Percentiles rank a stretch among this genome's conserved stretches.
phyloP scores from a whole-genome alignment of 306 rosid species.

The Astragalus glycyphyllos region DNA sequence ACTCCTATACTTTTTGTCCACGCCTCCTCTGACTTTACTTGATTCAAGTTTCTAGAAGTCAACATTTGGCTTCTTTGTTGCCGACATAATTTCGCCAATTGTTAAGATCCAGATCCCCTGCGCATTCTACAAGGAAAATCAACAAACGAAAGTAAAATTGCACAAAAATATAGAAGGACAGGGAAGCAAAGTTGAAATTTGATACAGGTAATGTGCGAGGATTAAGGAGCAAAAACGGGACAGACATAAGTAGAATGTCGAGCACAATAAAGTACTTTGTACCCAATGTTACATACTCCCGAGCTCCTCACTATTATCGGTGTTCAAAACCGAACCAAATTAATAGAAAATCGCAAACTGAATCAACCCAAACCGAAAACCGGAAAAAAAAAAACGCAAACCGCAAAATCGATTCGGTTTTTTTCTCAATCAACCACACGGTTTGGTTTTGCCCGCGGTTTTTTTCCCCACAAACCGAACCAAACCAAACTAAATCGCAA shows the following conservation, averaged over 20 bases:
- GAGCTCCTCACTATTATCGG: too few relatives aligned
- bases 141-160: constrained; percentile 23
- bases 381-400: too few relatives aligned
- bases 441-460: too few relatives aligned
- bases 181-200: constrained; percentile 5
- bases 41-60: constrained; percentile 18
- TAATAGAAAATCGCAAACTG: too few relatives aligned
- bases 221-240: constrained; percentile 11
- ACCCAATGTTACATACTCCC: too few relatives aligned
- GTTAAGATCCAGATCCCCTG: constrained; percentile 30
- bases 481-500: too few relatives aligned
- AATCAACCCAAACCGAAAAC: too few relatives aligned
- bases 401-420: too few relatives aligned
- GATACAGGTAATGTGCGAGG: constrained; percentile 21
- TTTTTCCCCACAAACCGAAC: too few relatives aligned
- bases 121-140: constrained; percentile 38
- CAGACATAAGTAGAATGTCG: constrained; percentile 28
- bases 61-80: constrained; percentile 16
- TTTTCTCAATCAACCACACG: too few relatives aligned
- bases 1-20: constrained; percentile 8
- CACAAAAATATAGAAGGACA: constrained; percentile 38
- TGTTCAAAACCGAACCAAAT: too few relatives aligned
- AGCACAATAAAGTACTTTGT: constrained; percentile 12
- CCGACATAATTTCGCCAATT: constrained; percentile 32
- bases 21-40: not conserved